Evolutionary conservation across 1,139 yeast species (phyloP), one percentile per base, ranked within the genome.

Genomic region (Debaryomyces subglobosus): DNA sequence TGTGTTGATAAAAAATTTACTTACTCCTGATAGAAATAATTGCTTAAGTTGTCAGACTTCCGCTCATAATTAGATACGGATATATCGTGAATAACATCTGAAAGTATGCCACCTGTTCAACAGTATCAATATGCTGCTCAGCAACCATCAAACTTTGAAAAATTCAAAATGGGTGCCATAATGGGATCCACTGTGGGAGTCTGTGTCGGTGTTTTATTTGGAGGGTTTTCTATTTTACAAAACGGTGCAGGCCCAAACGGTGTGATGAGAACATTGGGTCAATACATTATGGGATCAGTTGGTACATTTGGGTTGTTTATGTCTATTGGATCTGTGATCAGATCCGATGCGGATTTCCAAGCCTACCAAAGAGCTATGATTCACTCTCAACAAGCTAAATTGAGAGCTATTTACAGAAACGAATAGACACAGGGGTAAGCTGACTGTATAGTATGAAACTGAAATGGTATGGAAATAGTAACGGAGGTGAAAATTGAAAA

Each of bases 211-310:
- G 89, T 94, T 46, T 75, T 94, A 58, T 94, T 94, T 65, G 98
- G 98, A 53, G 96, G 97, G 24, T 85, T 89, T 63, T 87, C 97
- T 51, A 88, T 95, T 54, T 72, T 90, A 60, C 95, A 92, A 52
- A 85, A 89, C 57, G 99, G 99, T 13, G 92, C 97, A 15, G 99
- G 99, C n/a, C 98, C 99, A 46, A 89, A 90, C 63, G 99, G 99
- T 49, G 90, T 90, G 52, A 87, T 94, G 85, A 86, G 97, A 73
- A 92, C 97, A 5, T 75, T 95, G 62, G 99, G 99, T 47, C 96
- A 92, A 71, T 94, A 91, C 70, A 92, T 95, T 71, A 85, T 89
- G 68, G 98, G 98, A 47, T 90, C 97, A 5, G 97, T 96, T 12
- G 97, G 96, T 44, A 94, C 97, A 12, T 94, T 95, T 69, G 97